Evolutionary conservation across 139 green algal genomes (phyloP).

Genomic region (Tetraselmis striata): DNA sequence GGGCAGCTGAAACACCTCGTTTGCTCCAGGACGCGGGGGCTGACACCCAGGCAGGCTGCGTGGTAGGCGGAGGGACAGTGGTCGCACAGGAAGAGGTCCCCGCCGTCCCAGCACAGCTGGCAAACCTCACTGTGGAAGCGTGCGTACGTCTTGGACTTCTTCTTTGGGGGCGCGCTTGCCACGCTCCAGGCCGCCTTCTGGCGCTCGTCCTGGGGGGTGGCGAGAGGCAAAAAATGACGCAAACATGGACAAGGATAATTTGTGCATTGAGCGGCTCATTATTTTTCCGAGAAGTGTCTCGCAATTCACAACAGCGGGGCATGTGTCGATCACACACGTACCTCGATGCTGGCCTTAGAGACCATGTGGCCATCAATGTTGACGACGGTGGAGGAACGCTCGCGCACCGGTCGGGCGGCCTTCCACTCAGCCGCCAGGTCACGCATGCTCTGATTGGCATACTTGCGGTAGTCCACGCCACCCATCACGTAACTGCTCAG

Average conservation of each 20-base stretch:
- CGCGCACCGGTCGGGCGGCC: slow-evolving; percentile 8
- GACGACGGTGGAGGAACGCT: slow-evolving; percentile 14
- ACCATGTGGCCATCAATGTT: slow-evolving; percentile 13
- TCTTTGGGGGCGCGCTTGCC: no score
- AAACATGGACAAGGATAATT: no score
- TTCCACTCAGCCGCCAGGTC: slow-evolving; percentile 33
- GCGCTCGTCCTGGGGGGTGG: no score
- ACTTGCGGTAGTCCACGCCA: slow-evolving; percentile 32
- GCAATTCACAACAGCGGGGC: no score
- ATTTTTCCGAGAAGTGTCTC: no score
- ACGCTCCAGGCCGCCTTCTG: no score
- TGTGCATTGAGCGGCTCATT: no score
- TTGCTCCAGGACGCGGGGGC: neutral
- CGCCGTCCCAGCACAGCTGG: slow-evolving; percentile 58
- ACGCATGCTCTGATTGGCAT: slow-evolving; percentile 5
- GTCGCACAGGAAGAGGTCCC: slow-evolving; percentile 60
- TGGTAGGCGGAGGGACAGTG: slow-evolving; percentile 53
- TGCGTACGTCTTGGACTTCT: neutral
- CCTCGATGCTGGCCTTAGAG: no score
- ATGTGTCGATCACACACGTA: no score
- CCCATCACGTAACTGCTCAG: slow-evolving; percentile 38
- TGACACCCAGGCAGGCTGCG: slow-evolving; percentile 46
- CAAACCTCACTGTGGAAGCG: neutral
- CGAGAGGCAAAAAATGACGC: no score
- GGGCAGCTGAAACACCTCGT: slow-evolving; percentile 36